Evolutionary conservation across 2,329 filamentous ascomycete species (phyloP).

Genomic region (Ascocoryne sarcoides): DNA sequence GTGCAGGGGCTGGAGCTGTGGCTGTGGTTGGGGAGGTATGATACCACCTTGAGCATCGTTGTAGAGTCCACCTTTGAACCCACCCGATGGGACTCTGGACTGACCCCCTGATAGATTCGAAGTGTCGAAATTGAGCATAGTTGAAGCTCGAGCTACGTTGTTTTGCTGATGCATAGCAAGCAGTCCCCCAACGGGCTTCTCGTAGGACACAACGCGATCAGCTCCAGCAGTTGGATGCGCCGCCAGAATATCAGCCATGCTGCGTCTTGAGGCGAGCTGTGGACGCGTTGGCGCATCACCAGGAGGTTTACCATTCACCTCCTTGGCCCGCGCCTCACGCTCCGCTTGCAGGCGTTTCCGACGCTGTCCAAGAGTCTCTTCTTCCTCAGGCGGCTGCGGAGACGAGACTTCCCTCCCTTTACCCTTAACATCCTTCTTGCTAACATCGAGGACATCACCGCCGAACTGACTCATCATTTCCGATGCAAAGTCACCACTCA

Average conservation of each 20-base stretch:
- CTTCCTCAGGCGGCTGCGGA: conserved; percentile 42
- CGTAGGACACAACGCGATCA: conserved; percentile 9
- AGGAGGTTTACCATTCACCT: conserved; percentile 30
- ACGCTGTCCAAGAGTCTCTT: conserved; percentile 73
- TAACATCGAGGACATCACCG: conserved; percentile 32
- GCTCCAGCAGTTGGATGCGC: conserved; percentile 38
- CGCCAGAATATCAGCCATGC: conserved; percentile 38
- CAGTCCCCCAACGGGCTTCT: conserved; percentile 22
- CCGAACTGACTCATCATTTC: conserved; percentile 61
- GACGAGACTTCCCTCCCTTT: conserved; percentile 27
- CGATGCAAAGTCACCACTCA: conserved; percentile 57
- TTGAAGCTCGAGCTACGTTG: conserved; percentile 18
- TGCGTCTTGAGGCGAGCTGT: conserved; percentile 29
- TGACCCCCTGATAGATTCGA: conserved; percentile 5
- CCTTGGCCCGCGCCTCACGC: conserved; percentile 52
- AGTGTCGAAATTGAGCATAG: conserved; percentile 20
- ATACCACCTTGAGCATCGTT: conserved; percentile 21
- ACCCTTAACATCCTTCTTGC: conserved; percentile 28
- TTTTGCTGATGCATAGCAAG: conserved; percentile 25
- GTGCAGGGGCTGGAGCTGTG: too few relatives aligned
- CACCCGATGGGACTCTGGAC: conserved; percentile 2
- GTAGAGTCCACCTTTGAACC: conserved; percentile 16
- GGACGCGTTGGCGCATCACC: conserved; percentile 5
- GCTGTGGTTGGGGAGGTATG: conserved; percentile 6
- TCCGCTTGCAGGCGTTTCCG: conserved; percentile 64